Evolutionary conservation across 768 basidiomycete species (phyloP), one percentile per base, ranked within the genome.

Genomic region (Tulasnella sp.): DNA sequence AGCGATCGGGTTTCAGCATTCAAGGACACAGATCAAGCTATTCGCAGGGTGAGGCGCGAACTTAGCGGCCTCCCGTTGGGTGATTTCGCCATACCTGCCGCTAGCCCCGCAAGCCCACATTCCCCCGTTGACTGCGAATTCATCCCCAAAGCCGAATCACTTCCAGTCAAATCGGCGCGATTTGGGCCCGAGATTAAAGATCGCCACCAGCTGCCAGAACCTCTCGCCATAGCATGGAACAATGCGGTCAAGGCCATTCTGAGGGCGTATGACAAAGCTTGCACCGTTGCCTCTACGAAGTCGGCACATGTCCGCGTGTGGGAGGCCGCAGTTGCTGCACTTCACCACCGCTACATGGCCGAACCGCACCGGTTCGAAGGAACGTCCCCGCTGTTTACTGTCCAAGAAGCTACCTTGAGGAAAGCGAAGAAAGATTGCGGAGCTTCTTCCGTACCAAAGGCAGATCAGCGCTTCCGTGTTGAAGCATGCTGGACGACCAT

Each of bases 401-500:
- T 69, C 16, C 83, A 88, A 80, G 87, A 88, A 76, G 83, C 88
- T 80, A 91, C 91, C 1, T 87, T 92, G 87, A 87, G 88, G 31
- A 84, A 88, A 60, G 90, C 92, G 0, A 88, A 85, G 81, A 84
- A 88, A 69, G 86, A 89, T 73, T 88, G 93, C 28, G 92, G 92
- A 0, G 90, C 90, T 82, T 87, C 89, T 0, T 88, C 87, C 69
- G 37, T 42, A 22, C 92, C 91, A 9, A 88, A 87, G 9, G 91
- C 91, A 0, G 92, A 93, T 84, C 87, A 87, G 64, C 88, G 91
- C 50, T 92, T 90, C 85, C 82, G 88, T 18, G 90, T 92, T 11
- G 92, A 93, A 83, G 91, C 91, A 0, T 87, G 91, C 77, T 90
- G 89, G 88, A 82, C 85, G 16, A 89, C 89, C 8, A 84, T 93